Evolutionary conservation across 1,284 basidiomycete genomes (phyloP), one percentile per base, ranked within the genome.

Genomic region (Microstroma glucosiphilum): DNA sequence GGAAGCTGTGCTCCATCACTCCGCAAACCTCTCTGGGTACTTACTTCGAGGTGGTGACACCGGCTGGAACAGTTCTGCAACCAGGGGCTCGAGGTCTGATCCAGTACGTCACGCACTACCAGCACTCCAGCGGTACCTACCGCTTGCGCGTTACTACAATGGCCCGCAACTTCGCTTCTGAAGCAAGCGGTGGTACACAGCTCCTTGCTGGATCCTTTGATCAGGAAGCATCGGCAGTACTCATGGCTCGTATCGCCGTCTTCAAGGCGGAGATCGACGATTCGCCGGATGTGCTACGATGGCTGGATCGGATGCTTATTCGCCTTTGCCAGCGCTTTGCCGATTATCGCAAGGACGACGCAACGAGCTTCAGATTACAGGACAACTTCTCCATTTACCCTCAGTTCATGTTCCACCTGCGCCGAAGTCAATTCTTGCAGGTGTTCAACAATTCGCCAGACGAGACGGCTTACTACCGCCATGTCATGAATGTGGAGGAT

Each of bases 211-310:
- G 89, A 11, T 91, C 90, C 26, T 98, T 98, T 79, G 94, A 99
- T 82, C 96, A 99, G 80, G 96, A 99, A 82, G 91, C 93, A 0
- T 90, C 96, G 0, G 96, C 96, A 0, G 94, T 98, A 54, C 83
- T 99, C 69, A 98, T 99, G 96, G 91, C 96, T 1, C 86, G 96
- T 67, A 98, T 98, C 78, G 93, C 96, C 0, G 93, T 97, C 15
- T 98, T 97, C 86, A 97, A 97, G 82, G 96, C 94, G 25, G 96
- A 99, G 82, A 96, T 98, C 68, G 96, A 99, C 79, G 96, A 99
- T 82, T 90, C 89, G 6, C 92, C 96, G 0, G 96, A 98, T 79
- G 94, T 98, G 41, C 82, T 99, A 57, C 84, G 96, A 67, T 98
- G 96, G 96, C 83, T 98, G 67, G 96, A 99, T 82, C 85, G 96